Percentiles rank a stretch among this genome's conserved stretches.
phyloP scores from a whole-genome alignment of 768 basidiomycete genomes.

The Leucocoprinus sp. region DNA sequence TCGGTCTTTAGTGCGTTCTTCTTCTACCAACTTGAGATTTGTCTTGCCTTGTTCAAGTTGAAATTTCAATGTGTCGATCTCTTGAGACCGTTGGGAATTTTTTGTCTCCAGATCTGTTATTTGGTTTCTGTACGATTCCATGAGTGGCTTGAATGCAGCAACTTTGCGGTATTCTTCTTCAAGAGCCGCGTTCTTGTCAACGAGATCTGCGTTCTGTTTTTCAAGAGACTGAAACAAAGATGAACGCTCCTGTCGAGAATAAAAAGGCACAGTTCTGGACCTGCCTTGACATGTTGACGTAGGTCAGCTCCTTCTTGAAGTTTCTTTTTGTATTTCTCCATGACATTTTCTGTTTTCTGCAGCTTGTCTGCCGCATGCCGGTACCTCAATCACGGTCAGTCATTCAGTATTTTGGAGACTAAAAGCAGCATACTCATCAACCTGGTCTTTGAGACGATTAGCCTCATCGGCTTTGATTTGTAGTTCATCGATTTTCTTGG shows the following conservation, averaged over 20 bases:
- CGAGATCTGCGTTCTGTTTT: constrained; percentile 85
- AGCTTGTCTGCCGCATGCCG: constrained; percentile 88
- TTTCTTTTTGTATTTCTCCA: constrained; percentile 99
- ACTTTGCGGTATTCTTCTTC: constrained; percentile 90
- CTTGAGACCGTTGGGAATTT: constrained; percentile 52
- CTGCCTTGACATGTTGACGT: constrained; percentile 76
- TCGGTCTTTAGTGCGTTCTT: constrained; percentile 69
- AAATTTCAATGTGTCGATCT: constrained; percentile 64
- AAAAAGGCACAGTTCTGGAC: constrained; percentile 5
- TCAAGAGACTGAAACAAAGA: constrained; percentile 60
- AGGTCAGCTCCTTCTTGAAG: constrained; percentile 90
- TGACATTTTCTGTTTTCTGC: constrained; percentile 92
- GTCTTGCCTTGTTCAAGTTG: constrained; percentile 71
- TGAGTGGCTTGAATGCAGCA: constrained; percentile 75
- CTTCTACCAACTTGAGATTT: constrained; percentile 56
- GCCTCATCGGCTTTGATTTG: constrained; percentile 72
- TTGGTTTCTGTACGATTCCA: constrained; percentile 89
- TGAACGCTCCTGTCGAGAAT: not conserved
- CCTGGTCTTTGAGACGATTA: constrained; percentile 77
- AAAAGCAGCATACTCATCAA: constrained; percentile 66
- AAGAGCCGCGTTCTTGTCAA: constrained; percentile 85
- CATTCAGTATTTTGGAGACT: not conserved
- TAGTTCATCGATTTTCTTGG: constrained; percentile 74
- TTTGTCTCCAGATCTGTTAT: constrained; percentile 76
- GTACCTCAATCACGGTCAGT: constrained; percentile 41